A percentile compares a stretch with the other conserved stretches of the same genome.
Evolutionary conservation across 768 basidiomycete genomes (phyloP).

Genomic region (Heimioporus sp.): DNA sequence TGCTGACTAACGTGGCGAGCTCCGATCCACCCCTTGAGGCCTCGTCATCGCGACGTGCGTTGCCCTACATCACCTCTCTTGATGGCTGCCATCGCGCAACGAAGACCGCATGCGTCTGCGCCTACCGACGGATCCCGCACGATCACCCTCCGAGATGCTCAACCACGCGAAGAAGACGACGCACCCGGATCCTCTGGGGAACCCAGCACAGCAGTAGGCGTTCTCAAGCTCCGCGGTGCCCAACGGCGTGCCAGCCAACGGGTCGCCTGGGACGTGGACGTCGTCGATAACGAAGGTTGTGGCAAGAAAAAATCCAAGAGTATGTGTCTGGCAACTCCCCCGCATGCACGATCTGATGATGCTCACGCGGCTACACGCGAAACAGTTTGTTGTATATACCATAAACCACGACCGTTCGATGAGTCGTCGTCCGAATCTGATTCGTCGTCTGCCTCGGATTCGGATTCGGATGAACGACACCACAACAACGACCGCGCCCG

Average conservation of each 20-base stretch:
- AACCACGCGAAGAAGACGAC: conserved; percentile 33
- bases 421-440: conserved; percentile 75
- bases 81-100: conserved; percentile 20
- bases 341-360: too few species aligned
- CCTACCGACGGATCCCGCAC: conserved; percentile 57
- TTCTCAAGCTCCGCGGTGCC: conserved; percentile 59
- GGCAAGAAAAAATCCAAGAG: conserved; percentile 94
- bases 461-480: conserved; percentile 6
- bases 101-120: conserved; percentile 37
- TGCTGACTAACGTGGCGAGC: conserved; percentile 19
- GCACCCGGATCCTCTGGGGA: conserved; percentile 18
- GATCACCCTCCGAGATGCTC: conserved; percentile 41
- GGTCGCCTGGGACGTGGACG: conserved; percentile 83
- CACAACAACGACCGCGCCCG: conserved; percentile 11
- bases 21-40: too few species aligned
- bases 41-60: not conserved
- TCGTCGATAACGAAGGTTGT: conserved; percentile 87
- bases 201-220: conserved; percentile 36
- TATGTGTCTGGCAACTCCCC: conserved; percentile 37
- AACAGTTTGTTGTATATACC: conserved; percentile 95
- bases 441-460: conserved; percentile 42
- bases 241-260: conserved; percentile 44
- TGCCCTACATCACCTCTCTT: conserved; percentile 1
- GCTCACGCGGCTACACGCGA: not conserved
- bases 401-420: conserved; percentile 75